Evolutionary conservation across 768 basidiomycete species (phyloP), one percentile per base, ranked within the genome.

Genomic region (Phanerodontia chrysosporium): DNA sequence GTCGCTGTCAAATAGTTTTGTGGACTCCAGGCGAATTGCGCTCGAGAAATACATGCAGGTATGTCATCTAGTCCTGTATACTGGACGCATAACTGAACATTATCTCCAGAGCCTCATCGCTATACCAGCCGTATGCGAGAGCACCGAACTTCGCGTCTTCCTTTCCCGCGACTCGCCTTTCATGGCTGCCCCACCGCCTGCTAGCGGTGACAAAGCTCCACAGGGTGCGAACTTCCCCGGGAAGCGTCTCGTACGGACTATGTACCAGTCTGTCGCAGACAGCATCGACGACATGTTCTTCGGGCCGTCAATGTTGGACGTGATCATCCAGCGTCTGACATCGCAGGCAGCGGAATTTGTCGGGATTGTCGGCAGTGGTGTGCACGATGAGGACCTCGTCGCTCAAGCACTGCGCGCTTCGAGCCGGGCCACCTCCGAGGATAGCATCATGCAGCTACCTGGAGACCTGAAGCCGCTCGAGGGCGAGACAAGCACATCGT

Each of bases 251-350:
- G 91, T 98, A 55, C 87, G 87, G 56, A 89, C 86, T 24, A 82
- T 99, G 58, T 98, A 96, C 69, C 86, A 89, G 29, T 92, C 93
- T 25, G 91, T 99, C 48, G 84, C 96, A 5, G 91, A 92, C 62
- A 95, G 94, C 70, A 87, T 98, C 66, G 97, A 99, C 71, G 97
- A 98, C 72, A 92, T 97, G 83, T 88, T 96, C 73, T 93, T 96
- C 64, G 95, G 92, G 2, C 95, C 91, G 2, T 95, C 93, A 0
- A 95, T 97, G 92, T 74, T 98, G 45, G 95, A 98, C 69, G 89
- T 95, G 46, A 90, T 96, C 81, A 92, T 96, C 45, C 89, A 92
- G 65, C 85, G 94, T 2, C 83, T 98, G 18, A 92, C 89, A 0
- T 83, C 86, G 29, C 95, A 98, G 72, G 94, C 91, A 0, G 91